Evolutionary conservation across 306 rosid genomes (phyloP), one percentile per base, ranked within the genome.

Genomic region (Malus asiatica): DNA sequence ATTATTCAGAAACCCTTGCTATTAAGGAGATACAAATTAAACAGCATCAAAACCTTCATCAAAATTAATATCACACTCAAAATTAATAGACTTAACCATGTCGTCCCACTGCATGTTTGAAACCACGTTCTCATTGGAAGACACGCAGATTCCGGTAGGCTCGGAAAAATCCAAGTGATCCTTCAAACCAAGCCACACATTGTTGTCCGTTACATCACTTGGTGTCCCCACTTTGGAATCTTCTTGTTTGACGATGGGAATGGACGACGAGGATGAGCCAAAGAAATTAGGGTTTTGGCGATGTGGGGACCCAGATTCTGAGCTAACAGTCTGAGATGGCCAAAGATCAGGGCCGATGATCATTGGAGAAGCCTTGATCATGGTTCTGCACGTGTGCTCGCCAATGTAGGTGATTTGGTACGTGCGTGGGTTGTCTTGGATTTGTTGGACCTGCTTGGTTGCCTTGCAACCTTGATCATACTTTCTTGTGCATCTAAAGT

Each of bases 401-500:
- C 93, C 97, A 6, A 90, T 94, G 82, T 91, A 94, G 2, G 91
- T 94, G 5, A 66, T 88, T 4, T 75, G 86, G 69, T 71, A 94
- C 79, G 22, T 23, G 25, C 72, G 73, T 3, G 96, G 92, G 51
- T 71, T 83, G 45, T 79, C 89, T 71, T 86, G 72, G 42, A 68
- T 58, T 65, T 72, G 79, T 68, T 91, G 97, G 59, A 94, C 96
- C 57, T 90, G 97, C 71, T 86, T 91, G 40, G 76, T 79, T 53
- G 97, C 97, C 23, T 14, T 53, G 78, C 97, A 94, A 42, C 88
- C 84, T 85, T 90, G 86, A 1, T 90, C 98, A 65, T 46, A 58
- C 79, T 91, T 94, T 66, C 90, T 69, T 1, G 87, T 88, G 83
- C 97, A 91, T n/a, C 97, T 79, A 76, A 74, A 86, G 80, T 93